These are phyloP conservation scores for Diddensiella transvaalensis DNA, from an alignment of 805 yeast genomes.

Conservation along the genomic window DNA sequence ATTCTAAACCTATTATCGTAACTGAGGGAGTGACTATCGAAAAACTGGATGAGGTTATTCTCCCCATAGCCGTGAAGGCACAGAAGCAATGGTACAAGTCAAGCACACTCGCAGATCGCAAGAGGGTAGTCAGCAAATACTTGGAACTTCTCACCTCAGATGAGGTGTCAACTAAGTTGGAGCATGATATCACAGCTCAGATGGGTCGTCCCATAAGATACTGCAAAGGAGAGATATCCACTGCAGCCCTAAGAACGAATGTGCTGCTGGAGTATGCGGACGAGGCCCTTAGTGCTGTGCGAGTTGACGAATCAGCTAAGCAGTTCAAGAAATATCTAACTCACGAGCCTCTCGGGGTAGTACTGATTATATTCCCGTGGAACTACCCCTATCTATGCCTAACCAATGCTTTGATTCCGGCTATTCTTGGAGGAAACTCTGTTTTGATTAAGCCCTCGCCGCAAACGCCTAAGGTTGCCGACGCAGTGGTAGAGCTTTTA, in stretches of 20 bases:
- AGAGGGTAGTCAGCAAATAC: conserved; percentile 25
- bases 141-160: conserved; percentile 25
- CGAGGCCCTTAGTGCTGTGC: conserved; percentile 30
- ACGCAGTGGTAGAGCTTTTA: conserved; percentile 59
- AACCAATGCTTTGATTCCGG: conserved; percentile 86
- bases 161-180: conserved; percentile 24
- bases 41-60: conserved; percentile 17
- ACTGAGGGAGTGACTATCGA: conserved; percentile 27
- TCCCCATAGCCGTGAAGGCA: conserved; percentile 25
- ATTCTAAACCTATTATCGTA: conserved; percentile 27
- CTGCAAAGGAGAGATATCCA: conserved; percentile 31
- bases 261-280: conserved; percentile 31
- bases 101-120: conserved; percentile 25
- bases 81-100: conserved; percentile 27
- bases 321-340: conserved; percentile 34
- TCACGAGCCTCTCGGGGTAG: conserved; percentile 82
- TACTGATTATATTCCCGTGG: conserved; percentile 91
- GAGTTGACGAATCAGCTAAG: conserved; percentile 27
- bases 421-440: conserved; percentile 81
- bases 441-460: conserved; percentile 84
- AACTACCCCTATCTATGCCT: conserved; percentile 87
- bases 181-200: conserved; percentile 31
- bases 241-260: conserved; percentile 31
- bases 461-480: conserved; percentile 79
- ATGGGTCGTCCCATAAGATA: conserved; percentile 36